A percentile compares a stretch with the other conserved stretches of the same genome.
Evolutionary conservation across 208 protist species (phyloP).

Genomic region (Trichomonas gallinae): DNA sequence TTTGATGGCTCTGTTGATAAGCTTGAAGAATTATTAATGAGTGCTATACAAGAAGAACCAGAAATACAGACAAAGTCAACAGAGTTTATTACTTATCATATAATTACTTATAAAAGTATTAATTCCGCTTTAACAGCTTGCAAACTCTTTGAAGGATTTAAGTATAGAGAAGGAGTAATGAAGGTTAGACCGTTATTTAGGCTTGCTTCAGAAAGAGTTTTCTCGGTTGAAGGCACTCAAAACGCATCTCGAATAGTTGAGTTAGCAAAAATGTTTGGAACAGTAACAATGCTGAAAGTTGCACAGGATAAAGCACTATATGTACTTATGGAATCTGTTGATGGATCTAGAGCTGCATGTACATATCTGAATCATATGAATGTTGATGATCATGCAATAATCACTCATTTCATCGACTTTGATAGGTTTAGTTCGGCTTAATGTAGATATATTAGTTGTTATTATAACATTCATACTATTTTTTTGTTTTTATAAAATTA

Average conservation of each 20-base stretch:
- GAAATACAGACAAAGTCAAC: neutral
- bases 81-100: neutral
- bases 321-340: neutral
- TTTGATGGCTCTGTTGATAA: neutral
- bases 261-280: neutral
- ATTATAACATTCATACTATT: too few species aligned
- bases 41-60: neutral
- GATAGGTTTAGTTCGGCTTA: neutral
- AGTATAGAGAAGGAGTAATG: neutral
- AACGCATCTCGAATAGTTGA: too few species aligned
- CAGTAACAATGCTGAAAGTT: neutral
- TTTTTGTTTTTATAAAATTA: too few species aligned
- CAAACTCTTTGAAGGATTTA: neutral
- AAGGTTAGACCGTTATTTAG: neutral
- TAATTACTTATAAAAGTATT: neutral
- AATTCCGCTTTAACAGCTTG: neutral
- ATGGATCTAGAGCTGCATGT: neutral
- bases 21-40: neutral
- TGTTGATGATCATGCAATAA: neutral
- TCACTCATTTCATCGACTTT: neutral
- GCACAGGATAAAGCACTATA: neutral
- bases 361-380: neutral
- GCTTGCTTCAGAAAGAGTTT: neutral
- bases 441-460: too few species aligned
- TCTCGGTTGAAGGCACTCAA: neutral